Conservation (phyloP, 2,329 filamentous ascomycete genomes). For the Helminthosporium solani region DNA sequence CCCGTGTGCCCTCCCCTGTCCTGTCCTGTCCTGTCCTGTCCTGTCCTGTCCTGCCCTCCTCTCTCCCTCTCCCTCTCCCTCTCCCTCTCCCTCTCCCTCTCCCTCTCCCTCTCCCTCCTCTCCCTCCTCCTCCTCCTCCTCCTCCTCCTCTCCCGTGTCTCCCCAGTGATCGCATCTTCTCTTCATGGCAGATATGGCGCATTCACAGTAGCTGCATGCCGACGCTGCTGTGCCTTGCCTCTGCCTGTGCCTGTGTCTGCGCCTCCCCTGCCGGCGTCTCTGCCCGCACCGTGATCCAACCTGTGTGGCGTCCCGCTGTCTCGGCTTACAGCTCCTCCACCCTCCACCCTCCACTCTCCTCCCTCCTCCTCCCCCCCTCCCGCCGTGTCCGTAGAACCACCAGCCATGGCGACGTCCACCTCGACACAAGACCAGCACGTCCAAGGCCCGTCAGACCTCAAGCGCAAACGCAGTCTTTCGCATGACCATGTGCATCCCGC, state of each 20-base stretch:
- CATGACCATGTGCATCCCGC: constrained; percentile 37
- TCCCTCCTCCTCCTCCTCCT: constrained; percentile 6
- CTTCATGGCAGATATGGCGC: constrained; percentile 14
- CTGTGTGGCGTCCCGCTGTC: constrained; percentile 12
- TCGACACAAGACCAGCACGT: constrained; percentile 3
- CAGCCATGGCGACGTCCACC: neutral
- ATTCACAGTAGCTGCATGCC: constrained; percentile 5
- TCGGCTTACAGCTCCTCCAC: constrained; percentile 20
- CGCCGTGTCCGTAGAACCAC: neutral
- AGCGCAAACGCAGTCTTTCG: constrained; percentile 51
- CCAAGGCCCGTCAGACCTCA: constrained; percentile 41
- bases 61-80: constrained; percentile 7
- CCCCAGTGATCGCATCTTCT: neutral
- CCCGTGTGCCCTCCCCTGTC: neutral
- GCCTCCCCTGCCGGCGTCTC: neutral
- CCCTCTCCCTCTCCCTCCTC: too few relatives aligned
- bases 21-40: constrained; percentile 6
- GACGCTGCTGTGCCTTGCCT: neutral
- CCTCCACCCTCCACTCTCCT: constrained; percentile 9
- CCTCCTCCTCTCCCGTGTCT: constrained; percentile 1
- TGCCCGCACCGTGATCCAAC: constrained; percentile 1
- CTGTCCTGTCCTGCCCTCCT: too few relatives aligned
- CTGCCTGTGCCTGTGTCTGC: too few relatives aligned
- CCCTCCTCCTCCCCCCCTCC: neutral
- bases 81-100: constrained; percentile 6